Base-by-base conservation (phyloP, 192 early-diverging fungal species). In the Chytriomyces confervae region DNA sequence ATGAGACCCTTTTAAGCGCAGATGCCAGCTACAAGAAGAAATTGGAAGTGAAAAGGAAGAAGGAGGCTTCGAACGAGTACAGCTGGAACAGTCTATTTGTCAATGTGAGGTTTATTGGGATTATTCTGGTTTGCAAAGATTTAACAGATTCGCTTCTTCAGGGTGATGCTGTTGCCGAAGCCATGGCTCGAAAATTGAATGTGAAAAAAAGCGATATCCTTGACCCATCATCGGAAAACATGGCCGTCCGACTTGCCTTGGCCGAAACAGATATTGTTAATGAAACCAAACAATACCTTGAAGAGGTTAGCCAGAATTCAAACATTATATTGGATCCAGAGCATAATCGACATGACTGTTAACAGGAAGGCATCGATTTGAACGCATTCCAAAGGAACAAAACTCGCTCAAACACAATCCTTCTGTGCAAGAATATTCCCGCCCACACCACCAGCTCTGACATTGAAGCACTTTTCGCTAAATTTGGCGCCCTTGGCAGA, bases 31-130 rank as follows among this genome's bases (percentile, higher is more conserved):
- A 96, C 67, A 97, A 98, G 84, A 87, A 90, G 69, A 88, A 98
- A 83, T 90, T 91, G 76, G 95, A 97, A 48, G 80, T 86, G 62
- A 91, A 95, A 80, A 86, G 87, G 72, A 96, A 94, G 83, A 90
- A 89, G 10, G 79, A 89, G 48, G 92, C 94, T 23, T 87, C 85
- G 24, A 94, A 89, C 79, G 95, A 94, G 72, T 96, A 95, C 65
- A 97, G 94, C 84, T 99, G 97, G 97, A 98, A 97, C 86, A 91
- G 90, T 50, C 84, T 99, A 69, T 99, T 96, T 74, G 95, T 98
- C 94, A 96, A 93, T 75, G 94, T 93, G 86, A 70, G 90, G 79
- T 57, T 24, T 13, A 62, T 45, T 23, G 7, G 71, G 23, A 57
- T 20, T 57, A 6, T 20, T 0, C 23, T 6, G 13, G 13, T 24